phyloP scores from a whole-genome alignment of 441 rosid species.

The Arabidopsis lyrata region DNA sequence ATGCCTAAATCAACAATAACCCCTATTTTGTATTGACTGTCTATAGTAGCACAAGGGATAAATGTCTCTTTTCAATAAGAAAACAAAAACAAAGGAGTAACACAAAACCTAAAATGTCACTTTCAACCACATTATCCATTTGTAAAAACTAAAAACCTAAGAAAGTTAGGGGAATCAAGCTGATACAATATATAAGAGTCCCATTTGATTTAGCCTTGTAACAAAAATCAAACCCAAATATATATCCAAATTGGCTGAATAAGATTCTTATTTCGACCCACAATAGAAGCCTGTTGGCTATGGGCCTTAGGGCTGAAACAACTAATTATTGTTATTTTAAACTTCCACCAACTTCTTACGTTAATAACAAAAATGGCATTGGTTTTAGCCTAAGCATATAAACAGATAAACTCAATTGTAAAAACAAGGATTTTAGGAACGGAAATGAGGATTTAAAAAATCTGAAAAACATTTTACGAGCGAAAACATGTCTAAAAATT shows the following conservation, averaged over 20 bases:
- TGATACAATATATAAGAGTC: not conserved
- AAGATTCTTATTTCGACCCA: not conserved
- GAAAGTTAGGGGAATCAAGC: not conserved
- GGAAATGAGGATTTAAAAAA: not conserved
- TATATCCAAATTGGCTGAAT: not conserved
- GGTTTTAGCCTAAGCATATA: not conserved
- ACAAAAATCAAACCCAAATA: constrained; percentile 10
- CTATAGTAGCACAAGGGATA: constrained; percentile 23
- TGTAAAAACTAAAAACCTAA: not conserved
- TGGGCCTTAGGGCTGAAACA: not conserved
- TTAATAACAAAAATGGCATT: not conserved
- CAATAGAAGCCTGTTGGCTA: not conserved
- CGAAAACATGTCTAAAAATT: too few relatives aligned
- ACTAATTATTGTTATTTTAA: not conserved
- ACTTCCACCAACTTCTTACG: not conserved
- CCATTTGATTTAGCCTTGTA: constrained; percentile 1
- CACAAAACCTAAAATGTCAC: not conserved
- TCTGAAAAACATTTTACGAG: too few relatives aligned
- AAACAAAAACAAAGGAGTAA: not conserved
- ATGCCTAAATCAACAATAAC: too few relatives aligned
- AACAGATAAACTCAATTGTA: too few relatives aligned
- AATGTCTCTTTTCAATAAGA: not conserved
- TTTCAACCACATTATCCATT: not conserved
- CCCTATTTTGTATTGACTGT: constrained; percentile 29
- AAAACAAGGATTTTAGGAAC: too few relatives aligned